These are phyloP conservation scores for Claviceps arundinis DNA, from an alignment of 2,329 filamentous ascomycete genomes.

Conservation along the genomic window DNA sequence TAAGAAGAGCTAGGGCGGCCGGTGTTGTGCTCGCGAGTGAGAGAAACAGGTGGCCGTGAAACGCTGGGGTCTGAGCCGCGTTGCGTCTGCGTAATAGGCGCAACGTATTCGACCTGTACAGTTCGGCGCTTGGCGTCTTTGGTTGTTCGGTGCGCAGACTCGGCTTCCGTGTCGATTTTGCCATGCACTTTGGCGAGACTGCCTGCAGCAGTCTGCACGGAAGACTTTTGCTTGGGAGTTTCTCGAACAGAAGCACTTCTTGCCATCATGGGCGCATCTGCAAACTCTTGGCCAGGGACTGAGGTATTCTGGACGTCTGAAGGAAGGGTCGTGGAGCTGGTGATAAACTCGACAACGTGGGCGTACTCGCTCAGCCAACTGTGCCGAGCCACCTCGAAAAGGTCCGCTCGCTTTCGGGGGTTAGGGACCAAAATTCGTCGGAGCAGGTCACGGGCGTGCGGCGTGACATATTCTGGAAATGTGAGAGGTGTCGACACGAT, in stretches of 20 bases:
- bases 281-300: conserved; percentile 41
- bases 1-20: conserved; percentile 19
- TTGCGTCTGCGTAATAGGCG: conserved; percentile 73
- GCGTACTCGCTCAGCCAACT: conserved; percentile 97
- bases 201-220: conserved; percentile 35
- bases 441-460: conserved; percentile 84
- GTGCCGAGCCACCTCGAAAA: conserved; percentile 94
- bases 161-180: conserved; percentile 55
- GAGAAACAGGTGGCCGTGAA: conserved; percentile 14
- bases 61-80: conserved; percentile 38
- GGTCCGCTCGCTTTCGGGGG: conserved; percentile 81
- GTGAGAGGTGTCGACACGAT: conserved; percentile 94
- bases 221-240: conserved; percentile 54
- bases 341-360: conserved; percentile 94
- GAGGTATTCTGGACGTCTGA: conserved; percentile 75
- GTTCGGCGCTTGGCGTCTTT: conserved; percentile 87
- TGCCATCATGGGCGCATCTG: conserved; percentile 50
- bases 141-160: conserved; percentile 45
- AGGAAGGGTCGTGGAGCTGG: conserved; percentile 81
- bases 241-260: conserved; percentile 90
- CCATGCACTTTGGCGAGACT: conserved; percentile 62
- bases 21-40: conserved; percentile 29
- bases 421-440: conserved; percentile 91
- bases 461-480: conserved; percentile 97
- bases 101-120: conserved; percentile 95